Base-by-base conservation (phyloP, 371 early-diverging fungal species). In the Thermomucor indicae-seudaticae region DNA sequence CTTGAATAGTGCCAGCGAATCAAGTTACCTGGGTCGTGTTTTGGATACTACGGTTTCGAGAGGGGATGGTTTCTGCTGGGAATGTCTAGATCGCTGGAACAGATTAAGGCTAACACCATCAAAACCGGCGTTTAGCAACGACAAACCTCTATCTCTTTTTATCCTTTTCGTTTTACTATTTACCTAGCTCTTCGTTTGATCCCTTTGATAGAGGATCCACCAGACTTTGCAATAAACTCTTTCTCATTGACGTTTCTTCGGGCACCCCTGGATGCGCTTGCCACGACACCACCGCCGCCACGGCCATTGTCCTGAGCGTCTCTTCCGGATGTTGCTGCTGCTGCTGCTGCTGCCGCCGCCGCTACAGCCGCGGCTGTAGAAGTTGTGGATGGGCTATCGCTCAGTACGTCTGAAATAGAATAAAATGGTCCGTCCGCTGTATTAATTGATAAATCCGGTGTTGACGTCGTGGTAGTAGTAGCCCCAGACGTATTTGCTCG, bases 401-500 rank as follows among this genome's bases (percentile, higher is more conserved):
- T 63, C 27, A 75, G 35, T 1, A 75, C 77, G 41, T 76, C 73
- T 6, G 71, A 70, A 42, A 76, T 72, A 11, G 73, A 72, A 55
- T 70, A 76, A 49, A 72, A 76, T 0, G 77, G 77, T 1, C 77
- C 77, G 2, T 75, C 75, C 7, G 67, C 49, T 12, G 58, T 57
- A 24, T 37, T 61, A 30, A 57, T 62, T 20, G 43, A 39, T 37
- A 51, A 34, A 14, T n/a, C 27, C 24, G 48, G 10, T 50, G 52
- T 10, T 8, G 44, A n/a, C 45, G 54, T 10, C 20, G 28, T 47
- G 5, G 34, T 20, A 16, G 47, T 20, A 14, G 47, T 23, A 12
- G 12, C 19, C 20, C 28, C 17, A 34, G 39, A 30, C 16, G 27
- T 20, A 22, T 35, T 37, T 51, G 49, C 40, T 12, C 69, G 55